Percentiles rank a stretch among this genome's conserved stretches.
Evolutionary conservation across 768 basidiomycete genomes (phyloP).

Genomic region (Thelephora ganbajun): DNA sequence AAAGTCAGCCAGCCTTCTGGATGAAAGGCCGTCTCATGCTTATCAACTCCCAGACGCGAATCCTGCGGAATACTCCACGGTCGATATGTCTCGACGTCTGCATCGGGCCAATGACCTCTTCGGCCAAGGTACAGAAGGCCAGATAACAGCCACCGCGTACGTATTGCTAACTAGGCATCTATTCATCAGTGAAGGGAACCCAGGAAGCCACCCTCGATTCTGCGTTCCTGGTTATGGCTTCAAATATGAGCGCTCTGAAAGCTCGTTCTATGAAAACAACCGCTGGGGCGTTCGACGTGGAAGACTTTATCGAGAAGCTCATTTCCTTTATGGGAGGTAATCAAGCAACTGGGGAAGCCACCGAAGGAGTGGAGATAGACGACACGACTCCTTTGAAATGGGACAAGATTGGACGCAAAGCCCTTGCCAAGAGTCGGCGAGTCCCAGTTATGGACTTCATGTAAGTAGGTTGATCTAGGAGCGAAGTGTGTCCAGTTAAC

Average conservation of each 20-base stretch:
- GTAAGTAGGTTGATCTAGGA: slow-evolving; percentile 29
- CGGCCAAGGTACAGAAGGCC: slow-evolving; percentile 33
- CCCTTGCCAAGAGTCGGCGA: slow-evolving; percentile 65
- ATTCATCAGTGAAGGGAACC: slow-evolving; percentile 50
- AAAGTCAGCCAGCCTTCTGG: slow-evolving; percentile 30
- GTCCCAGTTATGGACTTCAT: slow-evolving; percentile 81
- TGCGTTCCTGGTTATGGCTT: slow-evolving; percentile 58
- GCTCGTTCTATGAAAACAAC: slow-evolving; percentile 88
- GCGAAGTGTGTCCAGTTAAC: neutral
- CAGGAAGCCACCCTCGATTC: slow-evolving; percentile 90
- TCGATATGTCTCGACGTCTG: slow-evolving; percentile 41
- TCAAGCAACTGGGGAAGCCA: slow-evolving; percentile 28
- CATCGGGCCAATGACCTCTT: slow-evolving; percentile 48
- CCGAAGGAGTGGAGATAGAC: slow-evolving; percentile 26
- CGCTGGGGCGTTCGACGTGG: slow-evolving; percentile 78
- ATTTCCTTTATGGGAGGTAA: slow-evolving; percentile 66
- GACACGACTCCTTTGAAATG: slow-evolving; percentile 47
- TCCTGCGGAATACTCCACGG: slow-evolving; percentile 23
- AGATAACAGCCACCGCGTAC: neutral
- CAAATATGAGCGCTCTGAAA: slow-evolving; percentile 70
- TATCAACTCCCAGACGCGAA: neutral
- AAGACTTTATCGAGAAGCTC: slow-evolving; percentile 76
- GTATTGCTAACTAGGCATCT: neutral
- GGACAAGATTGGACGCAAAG: slow-evolving; percentile 77
- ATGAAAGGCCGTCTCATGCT: too few relatives aligned